A percentile compares a stretch with the other conserved stretches of the same genome.
Evolutionary conservation across 2,329 filamentous ascomycete species (phyloP).

Genomic region (Geoglossum cookeanum): DNA sequence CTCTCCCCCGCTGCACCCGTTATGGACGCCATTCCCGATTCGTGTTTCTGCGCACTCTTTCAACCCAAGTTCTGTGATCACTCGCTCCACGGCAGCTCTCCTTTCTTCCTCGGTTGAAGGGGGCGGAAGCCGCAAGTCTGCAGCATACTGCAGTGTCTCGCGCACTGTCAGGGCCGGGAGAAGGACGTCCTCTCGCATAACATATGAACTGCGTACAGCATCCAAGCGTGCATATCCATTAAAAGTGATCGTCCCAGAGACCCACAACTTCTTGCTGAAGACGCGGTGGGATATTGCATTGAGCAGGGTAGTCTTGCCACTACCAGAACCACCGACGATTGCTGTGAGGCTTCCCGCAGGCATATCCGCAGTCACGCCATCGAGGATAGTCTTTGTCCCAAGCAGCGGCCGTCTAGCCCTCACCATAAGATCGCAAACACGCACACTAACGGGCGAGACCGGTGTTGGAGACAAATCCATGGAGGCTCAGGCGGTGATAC

Average conservation of each 20-base stretch:
- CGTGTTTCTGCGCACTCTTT: slow-evolving; percentile 61
- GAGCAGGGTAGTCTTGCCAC: slow-evolving; percentile 52
- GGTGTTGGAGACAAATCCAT: slow-evolving; percentile 21
- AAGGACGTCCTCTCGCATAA: slow-evolving; percentile 59
- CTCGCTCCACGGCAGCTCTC: slow-evolving; percentile 50
- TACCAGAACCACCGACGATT: slow-evolving; percentile 56
- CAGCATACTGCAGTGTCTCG: slow-evolving; percentile 55
- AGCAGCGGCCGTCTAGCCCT: slow-evolving; percentile 8
- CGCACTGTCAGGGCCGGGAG: slow-evolving; percentile 55
- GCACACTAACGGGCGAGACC: slow-evolving; percentile 22
- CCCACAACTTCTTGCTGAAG: slow-evolving; percentile 31
- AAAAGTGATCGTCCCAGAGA: slow-evolving; percentile 38
- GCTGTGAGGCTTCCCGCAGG: slow-evolving; percentile 49
- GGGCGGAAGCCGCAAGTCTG: slow-evolving; percentile 45
- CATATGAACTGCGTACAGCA: slow-evolving; percentile 44
- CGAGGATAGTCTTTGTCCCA: slow-evolving; percentile 29
- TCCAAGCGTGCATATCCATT: slow-evolving; percentile 33
- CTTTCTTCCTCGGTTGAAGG: slow-evolving; percentile 39
- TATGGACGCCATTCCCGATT: slow-evolving; percentile 50
- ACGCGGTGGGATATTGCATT: slow-evolving; percentile 55
- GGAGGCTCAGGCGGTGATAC: no score
- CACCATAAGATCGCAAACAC: slow-evolving; percentile 16
- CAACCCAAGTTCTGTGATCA: slow-evolving; percentile 54
- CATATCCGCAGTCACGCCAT: slow-evolving; percentile 44
- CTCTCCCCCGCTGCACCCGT: slow-evolving; percentile 62